phyloP scores from a whole-genome alignment of 176 grass and related monocot species.

The Luzula sylvatica region DNA sequence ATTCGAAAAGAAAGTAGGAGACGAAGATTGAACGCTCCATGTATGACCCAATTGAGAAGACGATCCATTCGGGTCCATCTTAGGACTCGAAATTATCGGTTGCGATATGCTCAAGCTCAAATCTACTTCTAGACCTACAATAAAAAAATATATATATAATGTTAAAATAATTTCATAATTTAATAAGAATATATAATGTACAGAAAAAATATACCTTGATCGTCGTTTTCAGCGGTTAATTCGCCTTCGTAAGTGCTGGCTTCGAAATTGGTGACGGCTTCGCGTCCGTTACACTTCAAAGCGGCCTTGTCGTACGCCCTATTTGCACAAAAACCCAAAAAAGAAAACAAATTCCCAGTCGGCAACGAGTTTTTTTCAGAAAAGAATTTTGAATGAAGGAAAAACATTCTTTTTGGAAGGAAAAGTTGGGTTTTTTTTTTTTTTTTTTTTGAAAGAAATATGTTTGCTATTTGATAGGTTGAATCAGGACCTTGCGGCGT shows the following conservation, averaged over 20 bases:
- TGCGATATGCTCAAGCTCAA: constrained; percentile 97
- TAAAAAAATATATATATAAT: background rate
- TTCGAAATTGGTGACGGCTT: constrained; percentile 94
- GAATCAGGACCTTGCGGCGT: constrained; percentile 97
- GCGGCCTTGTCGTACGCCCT: constrained; percentile 99
- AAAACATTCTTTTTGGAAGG: too few relatives aligned
- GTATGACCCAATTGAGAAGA: constrained; percentile 31
- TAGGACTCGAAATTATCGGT: constrained; percentile 37
- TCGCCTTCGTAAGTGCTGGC: constrained; percentile 66
- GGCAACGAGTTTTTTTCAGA: constrained; percentile 35
- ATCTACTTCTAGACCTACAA: constrained; percentile 49
- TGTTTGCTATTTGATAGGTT: too few relatives aligned
- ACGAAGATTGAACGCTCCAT: constrained; percentile 40
- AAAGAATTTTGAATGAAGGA: constrained; percentile 1
- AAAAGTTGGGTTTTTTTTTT: too few relatives aligned
- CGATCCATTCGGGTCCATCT: constrained; percentile 39
- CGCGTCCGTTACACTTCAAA: constrained; percentile 92
- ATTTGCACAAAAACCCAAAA: constrained; percentile 22
- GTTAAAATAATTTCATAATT: too few relatives aligned
- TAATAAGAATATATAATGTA: constrained; percentile 5
- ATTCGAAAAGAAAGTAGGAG: constrained; percentile 36
- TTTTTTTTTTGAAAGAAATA: constrained; percentile 27
- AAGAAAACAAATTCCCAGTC: constrained; percentile 51
- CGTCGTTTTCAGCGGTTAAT: constrained; percentile 31
- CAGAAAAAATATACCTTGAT: constrained; percentile 40